A percentile compares a stretch with the other conserved stretches of the same genome.
Conservation (phyloP, 306 rosid species). For the Cicer chorassanicum region DNA sequence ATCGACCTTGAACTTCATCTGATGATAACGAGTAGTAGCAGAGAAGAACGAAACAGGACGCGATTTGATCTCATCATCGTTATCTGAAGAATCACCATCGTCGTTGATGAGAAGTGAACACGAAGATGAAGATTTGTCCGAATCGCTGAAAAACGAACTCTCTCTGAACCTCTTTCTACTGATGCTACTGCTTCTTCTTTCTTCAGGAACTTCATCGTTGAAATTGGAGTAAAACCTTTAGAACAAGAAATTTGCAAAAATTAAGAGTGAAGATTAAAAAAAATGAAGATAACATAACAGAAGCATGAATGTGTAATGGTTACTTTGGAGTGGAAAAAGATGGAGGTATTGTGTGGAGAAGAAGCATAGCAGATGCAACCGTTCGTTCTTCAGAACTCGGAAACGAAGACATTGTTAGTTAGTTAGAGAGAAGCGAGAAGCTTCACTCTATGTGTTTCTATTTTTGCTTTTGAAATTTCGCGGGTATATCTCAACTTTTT, state of each 20-base stretch:
- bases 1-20: conserved; percentile 63
- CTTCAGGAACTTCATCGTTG: conserved; percentile 37
- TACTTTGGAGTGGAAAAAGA: conserved; percentile 53
- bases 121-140: conserved; percentile 49
- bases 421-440: conserved; percentile 19
- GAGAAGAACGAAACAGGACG: conserved; percentile 43
- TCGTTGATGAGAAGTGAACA: conserved; percentile 55
- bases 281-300: neutral
- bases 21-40: conserved; percentile 50
- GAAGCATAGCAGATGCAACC: conserved; percentile 84
- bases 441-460: neutral
- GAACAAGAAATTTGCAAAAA: conserved; percentile 36
- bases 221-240: conserved; percentile 50
- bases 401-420: conserved; percentile 55
- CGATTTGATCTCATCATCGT: conserved; percentile 50
- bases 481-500: conserved; percentile 58
- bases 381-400: conserved; percentile 66
- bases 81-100: conserved; percentile 46
- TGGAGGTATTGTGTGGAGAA: conserved; percentile 56
- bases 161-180: conserved; percentile 43
- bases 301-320: neutral
- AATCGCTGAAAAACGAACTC: conserved; percentile 43
- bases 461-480: conserved; percentile 53
- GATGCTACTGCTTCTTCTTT: conserved; percentile 41
- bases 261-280: conserved; percentile 33